These are phyloP conservation scores for Didymella lethalis DNA, from an alignment of 2,329 filamentous ascomycete species.

Conservation along the genomic window DNA sequence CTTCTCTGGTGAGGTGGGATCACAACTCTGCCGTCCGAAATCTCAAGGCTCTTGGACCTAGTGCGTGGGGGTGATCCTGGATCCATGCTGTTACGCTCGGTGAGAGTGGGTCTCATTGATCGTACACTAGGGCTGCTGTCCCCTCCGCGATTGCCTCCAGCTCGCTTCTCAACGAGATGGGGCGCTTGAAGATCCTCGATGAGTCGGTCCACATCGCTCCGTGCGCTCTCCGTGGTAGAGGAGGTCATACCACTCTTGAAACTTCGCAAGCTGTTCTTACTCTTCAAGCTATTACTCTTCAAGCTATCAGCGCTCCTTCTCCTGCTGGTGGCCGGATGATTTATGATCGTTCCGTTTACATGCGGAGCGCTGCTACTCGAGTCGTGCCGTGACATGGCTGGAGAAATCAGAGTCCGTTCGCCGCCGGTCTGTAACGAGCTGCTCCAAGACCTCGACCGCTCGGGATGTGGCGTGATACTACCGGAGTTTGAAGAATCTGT, in stretches of 20 bases:
- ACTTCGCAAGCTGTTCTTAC: slow-evolving; percentile 59
- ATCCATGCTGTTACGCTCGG: slow-evolving; percentile 41
- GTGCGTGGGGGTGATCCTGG: slow-evolving; percentile 13
- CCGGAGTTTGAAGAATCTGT: slow-evolving; percentile 27
- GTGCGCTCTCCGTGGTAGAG: slow-evolving; percentile 54
- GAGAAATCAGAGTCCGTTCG: slow-evolving; percentile 69
- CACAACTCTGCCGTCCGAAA: slow-evolving; percentile 17
- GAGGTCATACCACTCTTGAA: slow-evolving; percentile 55
- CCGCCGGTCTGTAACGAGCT: slow-evolving; percentile 41
- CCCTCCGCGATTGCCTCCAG: slow-evolving; percentile 31
- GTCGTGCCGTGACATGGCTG: slow-evolving; percentile 34
- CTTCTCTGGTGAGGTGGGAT: slow-evolving; percentile 42
- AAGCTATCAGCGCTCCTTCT: slow-evolving; percentile 54
- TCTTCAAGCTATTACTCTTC: slow-evolving; percentile 62
- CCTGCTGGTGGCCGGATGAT: slow-evolving; percentile 21
- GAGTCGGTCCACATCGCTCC: slow-evolving; percentile 72
- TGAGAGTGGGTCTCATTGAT: slow-evolving; percentile 35
- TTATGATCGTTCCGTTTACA: slow-evolving; percentile 14
- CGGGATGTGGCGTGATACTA: slow-evolving; percentile 33
- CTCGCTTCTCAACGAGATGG: slow-evolving; percentile 37
- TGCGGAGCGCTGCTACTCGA: slow-evolving; percentile 24
- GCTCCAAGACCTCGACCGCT: slow-evolving; percentile 9
- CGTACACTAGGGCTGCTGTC: slow-evolving; percentile 31
- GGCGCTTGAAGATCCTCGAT: slow-evolving; percentile 76
- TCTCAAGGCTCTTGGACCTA: slow-evolving; percentile 42